phyloP scores from a whole-genome alignment of 1,139 yeast genomes.

The Pichia sp. region DNA sequence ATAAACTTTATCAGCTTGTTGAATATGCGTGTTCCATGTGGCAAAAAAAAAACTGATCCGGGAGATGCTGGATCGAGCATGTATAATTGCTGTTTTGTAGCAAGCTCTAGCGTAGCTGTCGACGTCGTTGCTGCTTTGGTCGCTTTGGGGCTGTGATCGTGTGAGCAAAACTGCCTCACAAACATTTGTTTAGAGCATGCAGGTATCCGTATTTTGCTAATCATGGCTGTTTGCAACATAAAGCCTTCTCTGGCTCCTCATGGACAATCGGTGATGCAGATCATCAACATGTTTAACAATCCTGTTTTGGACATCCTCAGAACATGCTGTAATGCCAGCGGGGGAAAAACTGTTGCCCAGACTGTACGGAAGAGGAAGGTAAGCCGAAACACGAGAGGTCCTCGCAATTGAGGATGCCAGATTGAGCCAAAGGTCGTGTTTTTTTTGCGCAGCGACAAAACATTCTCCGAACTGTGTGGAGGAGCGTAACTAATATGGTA shows the following conservation, averaged over 20 bases:
- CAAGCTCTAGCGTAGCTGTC: slow-evolving; percentile 43
- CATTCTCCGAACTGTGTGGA: too few relatives aligned
- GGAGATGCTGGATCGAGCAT: slow-evolving; percentile 78
- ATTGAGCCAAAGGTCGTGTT: too few relatives aligned
- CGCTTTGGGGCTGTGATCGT: slow-evolving; percentile 1
- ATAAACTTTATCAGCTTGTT: slow-evolving; percentile 74
- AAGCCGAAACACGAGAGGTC: neutral
- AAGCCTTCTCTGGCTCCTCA: neutral
- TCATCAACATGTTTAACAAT: neutral
- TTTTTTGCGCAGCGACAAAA: too few relatives aligned
- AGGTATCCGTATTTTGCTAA: neutral
- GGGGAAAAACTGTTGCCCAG: neutral
- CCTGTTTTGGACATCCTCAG: neutral
- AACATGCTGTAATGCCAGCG: neutral
- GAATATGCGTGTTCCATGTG: slow-evolving; percentile 85
- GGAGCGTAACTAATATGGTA: too few relatives aligned
- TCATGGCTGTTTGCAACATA: neutral
- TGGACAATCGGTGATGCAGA: neutral
- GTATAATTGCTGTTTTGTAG: slow-evolving; percentile 67
- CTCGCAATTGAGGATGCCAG: neutral
- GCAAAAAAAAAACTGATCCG: slow-evolving; percentile 83
- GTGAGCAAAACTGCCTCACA: slow-evolving; percentile 11
- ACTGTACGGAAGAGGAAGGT: neutral
- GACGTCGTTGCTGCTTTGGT: slow-evolving; percentile 20
- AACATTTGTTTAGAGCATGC: neutral